These are phyloP conservation scores for Candida pseudocylindracea DNA, from an alignment of 1,139 yeast species.

Conservation along the genomic window DNA sequence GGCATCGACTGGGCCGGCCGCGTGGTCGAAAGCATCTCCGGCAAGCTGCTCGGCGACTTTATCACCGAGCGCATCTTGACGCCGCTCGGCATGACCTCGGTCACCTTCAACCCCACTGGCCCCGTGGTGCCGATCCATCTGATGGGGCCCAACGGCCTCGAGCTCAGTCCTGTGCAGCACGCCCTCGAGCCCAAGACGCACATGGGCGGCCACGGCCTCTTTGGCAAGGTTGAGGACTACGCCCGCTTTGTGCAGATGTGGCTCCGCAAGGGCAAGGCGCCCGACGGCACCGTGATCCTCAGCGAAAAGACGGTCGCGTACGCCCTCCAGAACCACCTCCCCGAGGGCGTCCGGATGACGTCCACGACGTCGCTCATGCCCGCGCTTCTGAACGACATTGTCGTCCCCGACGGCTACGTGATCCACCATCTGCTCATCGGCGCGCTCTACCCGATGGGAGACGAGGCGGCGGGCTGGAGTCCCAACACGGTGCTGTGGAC, in stretches of 20 bases:
- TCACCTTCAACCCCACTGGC: constrained; percentile 3
- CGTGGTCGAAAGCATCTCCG: constrained; percentile 19
- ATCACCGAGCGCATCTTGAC: constrained; percentile 15
- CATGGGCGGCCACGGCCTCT: constrained; percentile 28
- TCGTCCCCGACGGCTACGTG: background rate
- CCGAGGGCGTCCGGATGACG: constrained; percentile 1
- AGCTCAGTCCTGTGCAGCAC: constrained; percentile 6
- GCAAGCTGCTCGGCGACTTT: constrained; percentile 18
- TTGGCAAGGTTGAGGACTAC: constrained; percentile 19
- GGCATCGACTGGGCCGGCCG: constrained; percentile 31
- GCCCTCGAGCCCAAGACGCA: constrained; percentile 6
- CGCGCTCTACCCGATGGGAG: constrained; percentile 10
- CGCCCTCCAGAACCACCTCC: constrained; percentile 1
- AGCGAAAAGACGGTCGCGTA: constrained; percentile 6
- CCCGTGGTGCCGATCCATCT: constrained; percentile 1
- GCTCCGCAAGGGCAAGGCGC: constrained; percentile 20
- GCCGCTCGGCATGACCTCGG: constrained; percentile 18
- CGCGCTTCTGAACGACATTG: background rate
- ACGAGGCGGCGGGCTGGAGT: constrained; percentile 10
- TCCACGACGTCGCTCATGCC: constrained; percentile 2
- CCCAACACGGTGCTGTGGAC: constrained; percentile 15
- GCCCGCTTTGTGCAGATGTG: constrained; percentile 20
- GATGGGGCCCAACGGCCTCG: constrained; percentile 4
- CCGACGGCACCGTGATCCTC: constrained; percentile 12
- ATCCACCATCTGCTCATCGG: background rate